Conservation (phyloP, 2,329 filamentous ascomycete species). For the Macroventuria anomochaeta region DNA sequence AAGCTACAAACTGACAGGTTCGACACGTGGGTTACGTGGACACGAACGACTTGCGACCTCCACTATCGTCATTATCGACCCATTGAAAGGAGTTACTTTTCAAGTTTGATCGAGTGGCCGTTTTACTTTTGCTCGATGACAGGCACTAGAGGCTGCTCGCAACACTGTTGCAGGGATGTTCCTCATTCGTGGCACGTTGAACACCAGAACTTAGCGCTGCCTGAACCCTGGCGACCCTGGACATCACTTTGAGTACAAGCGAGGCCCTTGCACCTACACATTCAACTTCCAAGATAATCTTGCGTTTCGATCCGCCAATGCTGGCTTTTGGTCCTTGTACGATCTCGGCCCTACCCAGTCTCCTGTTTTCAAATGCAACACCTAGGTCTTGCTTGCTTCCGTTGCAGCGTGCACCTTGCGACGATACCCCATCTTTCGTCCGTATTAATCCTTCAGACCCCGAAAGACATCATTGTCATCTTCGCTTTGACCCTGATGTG, state of each 20-base stretch:
- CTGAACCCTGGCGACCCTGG: conserved; percentile 26
- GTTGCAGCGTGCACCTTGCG: conserved; percentile 8
- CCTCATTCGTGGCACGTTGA: conserved; percentile 25
- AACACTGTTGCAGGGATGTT: conserved; percentile 33
- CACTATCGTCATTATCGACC: conserved; percentile 23
- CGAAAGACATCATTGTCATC: conserved; percentile 37
- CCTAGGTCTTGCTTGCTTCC: conserved; percentile 29
- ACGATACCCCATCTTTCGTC: conserved; percentile 2
- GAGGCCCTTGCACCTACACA: conserved; percentile 22
- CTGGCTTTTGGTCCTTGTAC: conserved; percentile 13
- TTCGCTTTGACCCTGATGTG: conserved; percentile 28
- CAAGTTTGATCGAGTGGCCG: conserved; percentile 8
- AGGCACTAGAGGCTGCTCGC: conserved; percentile 23
- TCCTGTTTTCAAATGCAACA: conserved; percentile 2
- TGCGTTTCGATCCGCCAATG: conserved; percentile 12
- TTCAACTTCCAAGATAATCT: conserved; percentile 21
- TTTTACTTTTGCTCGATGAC: conserved; percentile 28
- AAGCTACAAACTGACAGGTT: neutral
- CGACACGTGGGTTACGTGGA: neutral
- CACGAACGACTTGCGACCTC: conserved; percentile 4
- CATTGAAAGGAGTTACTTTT: conserved; percentile 10
- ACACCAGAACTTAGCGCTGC: conserved; percentile 29
- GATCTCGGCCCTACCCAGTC: conserved; percentile 14
- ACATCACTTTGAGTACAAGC: conserved; percentile 19
- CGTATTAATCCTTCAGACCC: neutral